Evolutionary conservation across 78 protist species (phyloP).

Genomic region (Dictyostelium brefeldianum): DNA sequence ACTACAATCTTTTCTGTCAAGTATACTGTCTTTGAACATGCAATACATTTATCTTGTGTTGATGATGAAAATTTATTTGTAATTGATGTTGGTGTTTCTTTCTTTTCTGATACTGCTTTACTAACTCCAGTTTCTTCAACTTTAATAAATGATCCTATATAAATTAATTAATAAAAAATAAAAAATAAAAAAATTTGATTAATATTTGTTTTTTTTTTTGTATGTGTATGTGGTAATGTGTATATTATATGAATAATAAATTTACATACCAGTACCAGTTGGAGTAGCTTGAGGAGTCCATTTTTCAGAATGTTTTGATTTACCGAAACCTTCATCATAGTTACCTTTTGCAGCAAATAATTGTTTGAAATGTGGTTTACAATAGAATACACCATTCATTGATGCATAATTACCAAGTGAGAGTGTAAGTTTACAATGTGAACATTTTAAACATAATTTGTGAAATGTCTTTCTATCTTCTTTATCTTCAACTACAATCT

Average conservation of each 20-base stretch:
- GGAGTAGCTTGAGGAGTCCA: constrained; percentile 53
- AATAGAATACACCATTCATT: constrained; percentile 78
- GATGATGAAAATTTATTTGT: constrained; percentile 22
- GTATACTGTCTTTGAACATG: constrained; percentile 44
- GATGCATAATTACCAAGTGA: constrained; percentile 85
- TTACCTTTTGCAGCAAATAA: constrained; percentile 86
- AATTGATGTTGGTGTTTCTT: constrained; percentile 51
- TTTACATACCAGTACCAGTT: constrained; percentile 23
- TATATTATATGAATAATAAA: not conserved
- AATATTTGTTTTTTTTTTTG: not conserved
- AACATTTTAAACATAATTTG: constrained; percentile 85
- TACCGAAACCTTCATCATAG: constrained; percentile 87
- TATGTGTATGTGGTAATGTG: not conserved
- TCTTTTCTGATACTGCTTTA: constrained; percentile 32
- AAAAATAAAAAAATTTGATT: not conserved
- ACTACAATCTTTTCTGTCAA: constrained; percentile 38
- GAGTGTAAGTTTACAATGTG: constrained; percentile 83
- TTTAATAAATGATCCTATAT: constrained; percentile 48
- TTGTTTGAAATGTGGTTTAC: constrained; percentile 87
- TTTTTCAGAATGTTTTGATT: constrained; percentile 46
- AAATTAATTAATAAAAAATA: not conserved
- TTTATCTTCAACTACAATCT: constrained; percentile 80
- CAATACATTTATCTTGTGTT: constrained; percentile 37
- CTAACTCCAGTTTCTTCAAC: constrained; percentile 44
- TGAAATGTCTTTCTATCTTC: constrained; percentile 85